Conservation (phyloP, 78 protist species). For the Chrysochromulina tobinii region DNA sequence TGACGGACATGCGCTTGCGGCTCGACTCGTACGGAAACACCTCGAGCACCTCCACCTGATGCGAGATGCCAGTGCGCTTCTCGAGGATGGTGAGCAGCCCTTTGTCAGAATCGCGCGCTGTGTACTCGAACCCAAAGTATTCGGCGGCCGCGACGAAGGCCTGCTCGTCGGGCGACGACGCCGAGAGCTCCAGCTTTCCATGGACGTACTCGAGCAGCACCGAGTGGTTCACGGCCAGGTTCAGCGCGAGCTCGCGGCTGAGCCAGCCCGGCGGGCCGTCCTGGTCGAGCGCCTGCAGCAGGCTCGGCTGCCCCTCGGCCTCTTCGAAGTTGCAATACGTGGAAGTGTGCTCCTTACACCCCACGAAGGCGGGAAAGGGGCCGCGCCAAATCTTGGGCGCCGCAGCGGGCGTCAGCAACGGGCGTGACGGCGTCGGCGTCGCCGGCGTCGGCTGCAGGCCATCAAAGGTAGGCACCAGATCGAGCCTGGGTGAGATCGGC, state of each 20-base stretch:
- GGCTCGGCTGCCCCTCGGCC: not conserved
- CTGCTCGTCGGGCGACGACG: constrained; percentile 86
- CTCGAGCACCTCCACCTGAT: constrained; percentile 24
- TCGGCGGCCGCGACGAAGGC: constrained; percentile 74
- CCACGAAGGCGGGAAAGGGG: not conserved
- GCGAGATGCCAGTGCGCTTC: not conserved
- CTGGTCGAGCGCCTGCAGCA: not conserved
- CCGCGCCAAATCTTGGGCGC: not conserved
- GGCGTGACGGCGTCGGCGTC: too few species aligned
- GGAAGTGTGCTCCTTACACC: not conserved
- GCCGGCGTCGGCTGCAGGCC: too few species aligned
- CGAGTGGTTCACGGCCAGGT: constrained; percentile 84
- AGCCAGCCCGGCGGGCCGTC: too few species aligned
- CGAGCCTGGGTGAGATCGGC: too few species aligned
- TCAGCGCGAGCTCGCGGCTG: not conserved
- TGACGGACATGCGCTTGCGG: constrained; percentile 89
- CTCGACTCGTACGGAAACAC: constrained; percentile 75
- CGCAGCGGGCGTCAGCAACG: too few species aligned
- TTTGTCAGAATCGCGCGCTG: not conserved
- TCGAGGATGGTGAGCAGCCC: not conserved
- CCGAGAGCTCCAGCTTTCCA: not conserved
- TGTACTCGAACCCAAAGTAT: not conserved
- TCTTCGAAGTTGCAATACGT: not conserved
- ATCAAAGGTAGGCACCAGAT: too few species aligned
- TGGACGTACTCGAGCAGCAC: constrained; percentile 36